Evolutionary conservation across 768 basidiomycete genomes (phyloP), one percentile per base, ranked within the genome.

Genomic region (Tulasnella sp.): DNA sequence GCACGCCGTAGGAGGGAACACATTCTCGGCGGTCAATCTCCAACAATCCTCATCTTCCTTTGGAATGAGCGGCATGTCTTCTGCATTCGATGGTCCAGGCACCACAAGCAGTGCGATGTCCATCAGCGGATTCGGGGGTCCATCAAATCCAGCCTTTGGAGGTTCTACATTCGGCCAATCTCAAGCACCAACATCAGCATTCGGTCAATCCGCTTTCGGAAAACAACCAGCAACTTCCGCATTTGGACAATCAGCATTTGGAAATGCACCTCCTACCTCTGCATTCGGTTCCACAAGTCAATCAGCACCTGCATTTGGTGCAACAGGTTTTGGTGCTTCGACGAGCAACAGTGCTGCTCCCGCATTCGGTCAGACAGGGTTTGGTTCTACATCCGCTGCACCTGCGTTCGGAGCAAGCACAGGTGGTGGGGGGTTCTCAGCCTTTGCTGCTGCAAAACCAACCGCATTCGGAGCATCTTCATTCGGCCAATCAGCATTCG

Each of bases 1-100:
- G 12, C 71, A 75, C 58, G 78, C 80, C 1, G 49, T 64, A 8
- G 71, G 71, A 55, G 67, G 70, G 13, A 45, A 39, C 45, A 55
- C 54, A 19, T 19, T 43, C 53, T 52, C 34, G 58, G 63, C 24
- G 42, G 57, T n/a, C 39, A 20, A 47, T 22, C 53, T n/a, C 27
- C 53, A 28, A 48, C 65, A 45, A n/a, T 24, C 62, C 16, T 16
- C 42, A 27, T 58, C 67, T 33, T 59, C 60, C 20, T 55, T 66
- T 41, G 57, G 65, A 24, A 49, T 61, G n/a, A n/a, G n/a, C n/a
- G n/a, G n/a, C n/a, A n/a, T n/a, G n/a, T n/a, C n/a, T n/a, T n/a
- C n/a, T n/a, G n/a, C n/a, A n/a, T n/a, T n/a, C n/a, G n/a, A n/a
- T n/a, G n/a, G n/a, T n/a, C n/a, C n/a, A n/a, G n/a, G n/a, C n/a